Conservation (phyloP, 441 rosid genomes). For the Hypseocharis bilobata region DNA sequence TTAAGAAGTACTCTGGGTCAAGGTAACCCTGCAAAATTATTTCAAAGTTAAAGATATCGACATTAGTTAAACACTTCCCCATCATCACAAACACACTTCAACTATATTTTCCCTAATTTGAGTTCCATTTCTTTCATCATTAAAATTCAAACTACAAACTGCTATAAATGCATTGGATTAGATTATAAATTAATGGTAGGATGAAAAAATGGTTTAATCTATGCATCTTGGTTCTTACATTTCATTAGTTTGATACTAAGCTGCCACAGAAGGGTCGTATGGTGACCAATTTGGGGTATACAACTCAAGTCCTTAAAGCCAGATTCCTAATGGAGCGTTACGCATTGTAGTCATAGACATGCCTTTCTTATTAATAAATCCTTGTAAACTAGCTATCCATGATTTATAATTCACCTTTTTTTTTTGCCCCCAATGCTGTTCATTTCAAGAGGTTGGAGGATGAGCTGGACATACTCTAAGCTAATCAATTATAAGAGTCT, state of each 20-base stretch:
- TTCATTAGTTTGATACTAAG: background rate
- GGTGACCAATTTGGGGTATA: background rate
- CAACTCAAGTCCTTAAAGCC: background rate
- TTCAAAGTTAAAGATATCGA: conserved; percentile 6
- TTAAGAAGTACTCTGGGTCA: conserved; percentile 90
- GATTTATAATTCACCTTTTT: background rate
- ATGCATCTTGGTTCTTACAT: background rate
- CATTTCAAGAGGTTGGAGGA: no score
- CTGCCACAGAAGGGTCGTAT: background rate
- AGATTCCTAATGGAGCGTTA: no score
- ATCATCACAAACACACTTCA: background rate
- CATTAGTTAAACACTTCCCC: background rate
- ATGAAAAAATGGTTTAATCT: no score
- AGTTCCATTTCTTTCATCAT: background rate
- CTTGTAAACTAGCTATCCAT: background rate
- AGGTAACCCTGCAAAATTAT: conserved; percentile 73
- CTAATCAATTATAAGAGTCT: conserved; percentile 15
- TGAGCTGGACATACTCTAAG: background rate
- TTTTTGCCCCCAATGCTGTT: background rate
- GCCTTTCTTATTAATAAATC: no score
- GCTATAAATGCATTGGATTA: background rate
- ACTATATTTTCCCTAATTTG: background rate
- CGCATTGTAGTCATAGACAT: no score
- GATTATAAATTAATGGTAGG: background rate
- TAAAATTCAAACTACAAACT: background rate